phyloP scores from a whole-genome alignment of 108 stramenopile species.

The Cylindrotheca closterium region DNA sequence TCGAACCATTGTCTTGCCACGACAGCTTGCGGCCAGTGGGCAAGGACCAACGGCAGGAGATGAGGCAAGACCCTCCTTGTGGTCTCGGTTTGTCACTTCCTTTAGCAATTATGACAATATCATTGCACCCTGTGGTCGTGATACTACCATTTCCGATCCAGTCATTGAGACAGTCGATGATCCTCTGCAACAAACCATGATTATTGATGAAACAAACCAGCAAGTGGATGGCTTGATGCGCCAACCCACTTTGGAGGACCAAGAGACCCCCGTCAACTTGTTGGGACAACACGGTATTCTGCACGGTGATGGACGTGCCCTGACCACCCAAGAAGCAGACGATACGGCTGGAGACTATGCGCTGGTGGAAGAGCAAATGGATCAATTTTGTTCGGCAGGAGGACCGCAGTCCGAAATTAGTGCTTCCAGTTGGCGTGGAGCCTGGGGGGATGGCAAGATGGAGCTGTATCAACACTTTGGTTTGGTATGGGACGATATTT shows the following conservation, averaged over 20 bases:
- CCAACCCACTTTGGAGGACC: neutral
- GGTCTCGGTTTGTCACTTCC: constrained; percentile 56
- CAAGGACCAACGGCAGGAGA: constrained; percentile 10
- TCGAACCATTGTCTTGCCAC: constrained; percentile 76
- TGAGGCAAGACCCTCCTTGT: constrained; percentile 12
- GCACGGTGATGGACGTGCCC: constrained; percentile 16
- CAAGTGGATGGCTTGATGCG: constrained; percentile 5
- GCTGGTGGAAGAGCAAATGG: constrained; percentile 52
- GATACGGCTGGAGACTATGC: constrained; percentile 30
- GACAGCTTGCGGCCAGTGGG: constrained; percentile 33
- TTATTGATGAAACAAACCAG: constrained; percentile 11
- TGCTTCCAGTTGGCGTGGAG: constrained; percentile 59
- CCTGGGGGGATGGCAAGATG: constrained; percentile 50
- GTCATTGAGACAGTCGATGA: neutral
- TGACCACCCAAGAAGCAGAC: constrained; percentile 6
- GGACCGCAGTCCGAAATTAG: constrained; percentile 40
- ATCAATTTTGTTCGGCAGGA: constrained; percentile 56
- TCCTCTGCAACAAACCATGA: neutral
- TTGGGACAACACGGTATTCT: constrained; percentile 75
- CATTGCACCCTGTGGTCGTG: neutral
- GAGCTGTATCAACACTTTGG: constrained; percentile 53
- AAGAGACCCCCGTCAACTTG: constrained; percentile 43
- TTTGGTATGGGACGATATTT: constrained; percentile 63
- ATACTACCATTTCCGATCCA: constrained; percentile 2
- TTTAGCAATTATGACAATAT: constrained; percentile 78